Evolutionary conservation across 2,329 filamentous ascomycete genomes (phyloP).

Genomic region (Phialophora chinensis): DNA sequence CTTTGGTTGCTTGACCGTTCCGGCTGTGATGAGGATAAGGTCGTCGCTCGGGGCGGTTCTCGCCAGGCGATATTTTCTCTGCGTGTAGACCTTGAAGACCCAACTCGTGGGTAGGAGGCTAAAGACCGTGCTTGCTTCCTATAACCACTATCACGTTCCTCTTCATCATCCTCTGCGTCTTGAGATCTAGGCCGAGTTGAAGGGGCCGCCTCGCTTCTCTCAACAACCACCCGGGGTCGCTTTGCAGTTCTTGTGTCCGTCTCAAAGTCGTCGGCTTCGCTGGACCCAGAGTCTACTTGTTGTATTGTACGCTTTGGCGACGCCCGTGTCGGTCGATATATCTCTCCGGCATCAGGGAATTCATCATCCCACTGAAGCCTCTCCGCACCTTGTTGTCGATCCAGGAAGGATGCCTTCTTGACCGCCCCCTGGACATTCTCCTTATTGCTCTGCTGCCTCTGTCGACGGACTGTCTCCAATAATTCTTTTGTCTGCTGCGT

Average conservation of each 20-base stretch:
- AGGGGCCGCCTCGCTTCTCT: background rate
- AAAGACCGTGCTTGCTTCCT: background rate
- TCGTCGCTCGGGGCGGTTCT: background rate
- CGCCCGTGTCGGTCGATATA: background rate
- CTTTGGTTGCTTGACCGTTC: conserved; percentile 7
- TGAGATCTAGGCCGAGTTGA: background rate
- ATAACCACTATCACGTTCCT: background rate
- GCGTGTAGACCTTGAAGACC: background rate
- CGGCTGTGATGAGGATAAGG: conserved; percentile 11
- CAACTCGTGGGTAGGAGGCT: background rate
- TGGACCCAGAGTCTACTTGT: conserved; percentile 10
- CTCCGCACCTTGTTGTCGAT: conserved; percentile 31
- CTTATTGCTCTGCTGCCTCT: conserved; percentile 30
- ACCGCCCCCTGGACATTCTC: conserved; percentile 23
- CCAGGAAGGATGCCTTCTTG: conserved; percentile 29
- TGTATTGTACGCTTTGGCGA: conserved; percentile 15
- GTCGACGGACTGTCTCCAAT: conserved; percentile 20
- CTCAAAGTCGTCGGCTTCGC: conserved; percentile 30
- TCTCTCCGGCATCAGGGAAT: conserved; percentile 18
- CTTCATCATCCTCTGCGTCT: background rate
- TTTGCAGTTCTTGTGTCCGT: conserved; percentile 27
- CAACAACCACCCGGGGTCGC: conserved; percentile 3
- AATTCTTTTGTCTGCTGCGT: conserved; percentile 29
- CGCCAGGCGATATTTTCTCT: background rate
- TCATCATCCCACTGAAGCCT: conserved; percentile 20